phyloP scores from a whole-genome alignment of 2,329 filamentous ascomycete genomes.

The Alternaria conjuncta region DNA sequence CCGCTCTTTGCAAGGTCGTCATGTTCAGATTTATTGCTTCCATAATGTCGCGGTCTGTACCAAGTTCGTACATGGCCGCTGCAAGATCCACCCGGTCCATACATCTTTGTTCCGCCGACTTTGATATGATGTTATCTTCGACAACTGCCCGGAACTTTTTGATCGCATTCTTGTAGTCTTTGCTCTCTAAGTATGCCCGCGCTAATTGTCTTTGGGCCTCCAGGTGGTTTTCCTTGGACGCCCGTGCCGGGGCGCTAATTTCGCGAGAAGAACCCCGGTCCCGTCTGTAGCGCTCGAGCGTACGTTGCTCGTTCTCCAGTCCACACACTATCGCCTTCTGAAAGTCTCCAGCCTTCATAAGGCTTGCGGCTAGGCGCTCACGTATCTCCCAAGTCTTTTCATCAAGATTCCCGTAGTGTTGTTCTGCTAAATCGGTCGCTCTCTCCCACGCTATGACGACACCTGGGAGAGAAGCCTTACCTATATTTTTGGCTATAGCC shows the following conservation, averaged over 20 bases:
- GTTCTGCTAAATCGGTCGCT: background rate
- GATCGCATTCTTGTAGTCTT: background rate
- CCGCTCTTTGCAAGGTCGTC: background rate
- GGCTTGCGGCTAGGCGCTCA: background rate
- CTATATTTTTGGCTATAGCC: background rate
- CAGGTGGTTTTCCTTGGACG: background rate
- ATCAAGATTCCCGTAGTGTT: background rate
- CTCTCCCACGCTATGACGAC: background rate
- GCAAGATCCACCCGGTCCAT: background rate
- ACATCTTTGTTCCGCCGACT: background rate
- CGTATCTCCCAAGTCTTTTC: background rate
- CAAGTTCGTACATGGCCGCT: background rate
- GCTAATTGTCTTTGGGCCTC: background rate
- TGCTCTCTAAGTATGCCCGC: background rate
- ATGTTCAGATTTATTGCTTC: background rate
- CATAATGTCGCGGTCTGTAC: background rate
- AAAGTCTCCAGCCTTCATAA: background rate
- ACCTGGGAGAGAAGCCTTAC: background rate
- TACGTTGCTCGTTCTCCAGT: background rate
- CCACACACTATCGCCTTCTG: background rate
- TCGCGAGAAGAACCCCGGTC: background rate
- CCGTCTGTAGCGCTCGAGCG: background rate
- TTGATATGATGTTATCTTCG: background rate
- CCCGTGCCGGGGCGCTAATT: background rate
- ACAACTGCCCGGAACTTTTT: background rate